phyloP scores from a whole-genome alignment of 2,329 filamentous ascomycete species.

The Beauveria sp. region DNA sequence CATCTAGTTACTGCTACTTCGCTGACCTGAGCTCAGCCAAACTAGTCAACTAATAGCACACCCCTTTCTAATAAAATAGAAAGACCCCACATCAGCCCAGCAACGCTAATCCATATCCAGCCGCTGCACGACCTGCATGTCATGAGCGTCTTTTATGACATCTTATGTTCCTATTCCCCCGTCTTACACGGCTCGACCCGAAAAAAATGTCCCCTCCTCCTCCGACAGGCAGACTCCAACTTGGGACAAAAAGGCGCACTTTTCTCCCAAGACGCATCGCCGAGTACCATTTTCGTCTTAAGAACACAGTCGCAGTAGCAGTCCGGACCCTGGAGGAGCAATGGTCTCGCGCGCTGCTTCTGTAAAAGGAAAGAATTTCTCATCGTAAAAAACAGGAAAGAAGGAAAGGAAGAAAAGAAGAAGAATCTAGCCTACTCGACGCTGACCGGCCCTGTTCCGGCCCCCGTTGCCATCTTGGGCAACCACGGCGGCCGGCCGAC shows the following conservation, averaged over 20 bases:
- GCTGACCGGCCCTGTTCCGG: not conserved
- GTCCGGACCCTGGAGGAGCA: no score
- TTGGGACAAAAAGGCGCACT: no score
- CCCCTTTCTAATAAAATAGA: not conserved
- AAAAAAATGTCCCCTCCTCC: not conserved
- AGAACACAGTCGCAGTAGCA: no score
- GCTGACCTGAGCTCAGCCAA: not conserved
- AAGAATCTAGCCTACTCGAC: no score
- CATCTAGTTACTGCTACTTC: not conserved
- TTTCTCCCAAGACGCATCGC: not conserved
- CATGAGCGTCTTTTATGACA: not conserved
- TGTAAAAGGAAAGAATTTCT: not conserved
- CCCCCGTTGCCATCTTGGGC: constrained; percentile 2
- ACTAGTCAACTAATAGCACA: not conserved
- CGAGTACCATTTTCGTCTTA: no score
- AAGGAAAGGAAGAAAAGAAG: no score
- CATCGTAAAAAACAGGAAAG: no score
- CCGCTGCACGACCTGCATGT: not conserved
- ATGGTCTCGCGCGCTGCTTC: no score
- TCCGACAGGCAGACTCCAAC: no score
- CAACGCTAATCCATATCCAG: not conserved
- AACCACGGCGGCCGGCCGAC: not conserved
- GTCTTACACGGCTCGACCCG: constrained; percentile 2
- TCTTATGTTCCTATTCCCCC: not conserved
- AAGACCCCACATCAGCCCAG: not conserved